These are phyloP conservation scores for Fragilaria crotonensis DNA, from an alignment of 108 stramenopile genomes.

Conservation along the genomic window DNA sequence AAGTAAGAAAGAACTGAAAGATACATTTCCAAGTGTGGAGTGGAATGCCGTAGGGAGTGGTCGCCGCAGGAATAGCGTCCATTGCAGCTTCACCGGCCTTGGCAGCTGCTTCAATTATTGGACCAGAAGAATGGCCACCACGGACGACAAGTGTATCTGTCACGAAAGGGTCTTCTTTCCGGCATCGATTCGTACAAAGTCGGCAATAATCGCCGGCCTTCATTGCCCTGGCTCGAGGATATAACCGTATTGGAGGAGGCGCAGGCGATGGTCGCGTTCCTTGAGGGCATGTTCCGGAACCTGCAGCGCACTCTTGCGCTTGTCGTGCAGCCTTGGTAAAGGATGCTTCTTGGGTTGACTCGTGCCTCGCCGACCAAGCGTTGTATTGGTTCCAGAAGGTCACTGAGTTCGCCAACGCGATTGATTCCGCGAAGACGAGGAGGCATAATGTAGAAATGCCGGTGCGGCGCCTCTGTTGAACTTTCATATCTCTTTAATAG, in stretches of 20 bases:
- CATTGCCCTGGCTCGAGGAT: not conserved
- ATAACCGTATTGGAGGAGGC: not conserved
- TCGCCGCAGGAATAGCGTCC: slow-evolving; percentile 3
- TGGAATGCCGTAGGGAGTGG: slow-evolving; percentile 58
- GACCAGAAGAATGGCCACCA: slow-evolving; percentile 19
- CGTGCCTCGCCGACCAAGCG: slow-evolving; percentile 5
- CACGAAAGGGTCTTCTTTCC: not conserved
- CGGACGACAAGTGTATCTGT: slow-evolving; percentile 16
- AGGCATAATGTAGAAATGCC: slow-evolving; percentile 28
- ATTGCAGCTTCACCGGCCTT: slow-evolving; percentile 11
- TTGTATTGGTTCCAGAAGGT: slow-evolving; percentile 15
- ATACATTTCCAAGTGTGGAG: slow-evolving; percentile 84
- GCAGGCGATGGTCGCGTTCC: not conserved
- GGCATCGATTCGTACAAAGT: not conserved
- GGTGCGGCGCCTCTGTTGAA: not conserved
- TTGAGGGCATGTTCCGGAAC: not conserved
- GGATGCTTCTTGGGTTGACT: not conserved
- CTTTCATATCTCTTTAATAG: too few species aligned
- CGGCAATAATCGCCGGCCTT: not conserved
- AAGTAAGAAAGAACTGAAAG: slow-evolving; percentile 76
- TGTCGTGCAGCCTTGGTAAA: slow-evolving; percentile 1
- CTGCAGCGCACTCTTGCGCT: not conserved
- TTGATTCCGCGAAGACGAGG: slow-evolving; percentile 28
- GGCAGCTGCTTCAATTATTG: not conserved
- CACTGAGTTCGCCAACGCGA: slow-evolving; percentile 33